Evolutionary conservation across 2,329 filamentous ascomycete species (phyloP).

Genomic region (Fusarium scirpi): DNA sequence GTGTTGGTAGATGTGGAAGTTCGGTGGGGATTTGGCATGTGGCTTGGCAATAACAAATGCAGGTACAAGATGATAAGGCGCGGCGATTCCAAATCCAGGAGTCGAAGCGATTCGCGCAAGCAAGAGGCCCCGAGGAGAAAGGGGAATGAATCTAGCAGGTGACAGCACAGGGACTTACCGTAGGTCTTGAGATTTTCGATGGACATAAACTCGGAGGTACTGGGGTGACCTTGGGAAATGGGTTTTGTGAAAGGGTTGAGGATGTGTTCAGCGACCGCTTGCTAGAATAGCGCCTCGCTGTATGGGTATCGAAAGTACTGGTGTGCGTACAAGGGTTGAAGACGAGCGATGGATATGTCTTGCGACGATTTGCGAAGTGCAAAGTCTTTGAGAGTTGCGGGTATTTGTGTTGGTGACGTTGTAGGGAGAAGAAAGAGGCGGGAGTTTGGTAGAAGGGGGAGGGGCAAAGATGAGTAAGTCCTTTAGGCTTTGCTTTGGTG

Average conservation of each 20-base stretch:
- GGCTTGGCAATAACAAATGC: constrained; percentile 41
- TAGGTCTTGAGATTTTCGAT: constrained; percentile 99
- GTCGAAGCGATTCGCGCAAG: background rate
- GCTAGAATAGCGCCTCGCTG: constrained; percentile 62
- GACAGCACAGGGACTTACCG: constrained; percentile 69
- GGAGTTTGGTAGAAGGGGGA: constrained; percentile 34
- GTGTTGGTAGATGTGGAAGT: constrained; percentile 3
- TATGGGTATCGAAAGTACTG: constrained; percentile 23
- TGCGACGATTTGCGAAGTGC: constrained; percentile 40
- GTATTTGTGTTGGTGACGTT: constrained; percentile 45
- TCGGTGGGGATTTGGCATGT: constrained; percentile 33
- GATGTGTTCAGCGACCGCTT: constrained; percentile 64
- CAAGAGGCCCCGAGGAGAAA: background rate
- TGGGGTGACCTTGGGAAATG: constrained; percentile 67
- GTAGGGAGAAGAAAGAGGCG: constrained; percentile 33
- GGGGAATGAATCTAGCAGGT: too few species aligned
- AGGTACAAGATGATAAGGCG: constrained; percentile 40
- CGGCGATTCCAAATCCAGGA: background rate
- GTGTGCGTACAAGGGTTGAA: background rate
- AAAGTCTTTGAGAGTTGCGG: constrained; percentile 34
- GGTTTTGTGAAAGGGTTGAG: constrained; percentile 57
- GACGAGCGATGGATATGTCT: constrained; percentile 19
- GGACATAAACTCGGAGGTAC: constrained; percentile 92
- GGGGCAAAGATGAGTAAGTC: constrained; percentile 45
- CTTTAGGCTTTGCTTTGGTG: constrained; percentile 10